Conservation (phyloP, 2,329 filamentous ascomycete genomes). For the Huntiella abstrusa region DNA sequence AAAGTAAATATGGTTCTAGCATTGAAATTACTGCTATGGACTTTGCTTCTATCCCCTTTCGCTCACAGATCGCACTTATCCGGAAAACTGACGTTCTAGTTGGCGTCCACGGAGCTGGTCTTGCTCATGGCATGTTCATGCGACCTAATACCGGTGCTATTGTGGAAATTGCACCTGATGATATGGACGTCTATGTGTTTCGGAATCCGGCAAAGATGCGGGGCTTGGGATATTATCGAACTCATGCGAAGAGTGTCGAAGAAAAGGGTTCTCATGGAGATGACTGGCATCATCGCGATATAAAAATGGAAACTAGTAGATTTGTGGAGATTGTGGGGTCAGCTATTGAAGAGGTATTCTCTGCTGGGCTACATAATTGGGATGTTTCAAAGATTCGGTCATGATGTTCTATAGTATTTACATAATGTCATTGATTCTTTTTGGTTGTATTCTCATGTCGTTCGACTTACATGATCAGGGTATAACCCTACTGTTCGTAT, state of each 20-base stretch:
- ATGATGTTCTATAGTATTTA: no score
- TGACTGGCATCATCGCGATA: slow-evolving; percentile 7
- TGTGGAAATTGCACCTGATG: slow-evolving; percentile 24
- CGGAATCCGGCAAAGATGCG: slow-evolving; percentile 23
- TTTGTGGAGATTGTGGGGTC: slow-evolving; percentile 5
- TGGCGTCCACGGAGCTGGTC: slow-evolving; percentile 25
- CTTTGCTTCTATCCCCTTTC: slow-evolving; percentile 21
- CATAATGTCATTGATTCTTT: no score
- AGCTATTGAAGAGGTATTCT: slow-evolving; percentile 3
- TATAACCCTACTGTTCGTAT: no score
- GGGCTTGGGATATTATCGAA: slow-evolving; percentile 21
- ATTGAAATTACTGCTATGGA: slow-evolving; percentile 19
- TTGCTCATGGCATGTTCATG: slow-evolving; percentile 25
- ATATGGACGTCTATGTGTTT: slow-evolving; percentile 16
- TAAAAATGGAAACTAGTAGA: neutral
- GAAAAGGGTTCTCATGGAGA: neutral
- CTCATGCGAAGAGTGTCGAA: slow-evolving; percentile 16
- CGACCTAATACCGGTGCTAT: slow-evolving; percentile 17
- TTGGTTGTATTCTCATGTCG: no score
- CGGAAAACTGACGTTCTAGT: slow-evolving; percentile 23
- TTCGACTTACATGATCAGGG: no score
- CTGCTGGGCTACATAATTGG: slow-evolving; percentile 2
- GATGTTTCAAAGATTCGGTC: neutral
- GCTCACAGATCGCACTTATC: slow-evolving; percentile 19
- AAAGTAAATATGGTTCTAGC: slow-evolving; percentile 1